Evolutionary conservation across 305 asterid genomes (phyloP).

Genomic region (Fraxinus velutina): DNA sequence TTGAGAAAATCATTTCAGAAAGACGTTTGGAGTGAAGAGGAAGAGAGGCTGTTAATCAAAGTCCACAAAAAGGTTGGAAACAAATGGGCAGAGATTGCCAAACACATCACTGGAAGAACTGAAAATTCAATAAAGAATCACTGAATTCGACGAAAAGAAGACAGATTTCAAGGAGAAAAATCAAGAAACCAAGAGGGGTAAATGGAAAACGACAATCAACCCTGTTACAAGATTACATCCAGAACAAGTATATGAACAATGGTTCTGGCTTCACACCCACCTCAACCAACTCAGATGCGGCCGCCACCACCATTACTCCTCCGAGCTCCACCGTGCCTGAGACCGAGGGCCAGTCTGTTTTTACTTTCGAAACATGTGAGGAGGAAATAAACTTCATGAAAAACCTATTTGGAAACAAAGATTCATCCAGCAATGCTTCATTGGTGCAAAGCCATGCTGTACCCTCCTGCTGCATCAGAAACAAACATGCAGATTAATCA

Average conservation of each 20-base stretch:
- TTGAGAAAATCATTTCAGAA: constrained; percentile 37
- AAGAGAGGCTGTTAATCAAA: constrained; percentile 50
- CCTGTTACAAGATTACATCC: constrained; percentile 54
- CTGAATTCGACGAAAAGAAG: constrained; percentile 6
- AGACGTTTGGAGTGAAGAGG: constrained; percentile 62
- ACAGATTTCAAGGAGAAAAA: constrained; percentile 41
- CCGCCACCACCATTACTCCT: not conserved
- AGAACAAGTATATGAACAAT: constrained; percentile 15
- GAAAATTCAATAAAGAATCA: no score
- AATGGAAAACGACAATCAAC: constrained; percentile 29
- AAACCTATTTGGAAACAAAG: constrained; percentile 33
- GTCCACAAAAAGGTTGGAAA: constrained; percentile 53
- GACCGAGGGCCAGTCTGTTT: constrained; percentile 26
- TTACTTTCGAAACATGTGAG: constrained; percentile 27
- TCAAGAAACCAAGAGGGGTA: constrained; percentile 28
- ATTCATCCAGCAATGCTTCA: not conserved
- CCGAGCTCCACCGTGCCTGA: not conserved
- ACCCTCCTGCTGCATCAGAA: no score
- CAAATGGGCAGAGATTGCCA: constrained; percentile 75
- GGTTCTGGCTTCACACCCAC: not conserved
- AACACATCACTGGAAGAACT: constrained; percentile 31
- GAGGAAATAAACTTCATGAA: constrained; percentile 58
- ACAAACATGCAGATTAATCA: no score
- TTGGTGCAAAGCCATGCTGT: not conserved
- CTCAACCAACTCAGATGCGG: not conserved